Base-by-base conservation (phyloP, 768 basidiomycete genomes). In the Tricholoma bakamatsutake region DNA sequence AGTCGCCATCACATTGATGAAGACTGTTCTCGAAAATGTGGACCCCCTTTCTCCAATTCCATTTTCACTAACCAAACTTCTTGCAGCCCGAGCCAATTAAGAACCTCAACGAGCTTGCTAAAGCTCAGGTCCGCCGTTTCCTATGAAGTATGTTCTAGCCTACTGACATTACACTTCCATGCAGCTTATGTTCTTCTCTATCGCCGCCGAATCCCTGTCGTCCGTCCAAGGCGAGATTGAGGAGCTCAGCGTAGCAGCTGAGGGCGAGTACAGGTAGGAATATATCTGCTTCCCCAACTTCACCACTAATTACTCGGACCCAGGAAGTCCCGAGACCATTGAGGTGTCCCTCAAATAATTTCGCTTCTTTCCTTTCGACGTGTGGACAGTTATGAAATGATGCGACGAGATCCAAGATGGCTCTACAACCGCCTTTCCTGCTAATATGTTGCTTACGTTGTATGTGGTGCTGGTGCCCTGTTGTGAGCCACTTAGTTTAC, bases 1-100 rank as follows among this genome's bases (percentile, higher is more conserved):
- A 70, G 89, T 95, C 30, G 96, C 95, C 1, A 97, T 97, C 63
- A 90, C 89, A 2, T 80, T 93, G 43, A 96, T 97, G 94, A 96
- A 96, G 78, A 88, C 91, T n/a, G 96, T 98, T 13, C 80, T 99
- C 37, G 96, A 98, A 64, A 98, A 98, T 72, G 95, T 97, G 60
- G 53, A 89, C 77, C 3, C 21, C 18, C 37, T 9, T 30, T n/a
- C 50, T 46, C 54, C 40, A 10, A 7, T 39, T 8, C 33, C 45
- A 58, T 33, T 50, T 56, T 24, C 8, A 33, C 40, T 17, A 43
- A 34, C 12, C 13, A 31, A 56, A 27, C 53, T 27, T 53, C 7
- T 47, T 42, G 21, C 62, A 96, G 93, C 97, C 97, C 37, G 96
- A 98, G 73, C 92, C 97, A 3, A 72, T 99, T 68, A 94, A 91